Evolutionary conservation across 352 stramenopile species (phyloP).

Genomic region (Phytophthora aleatoria): DNA sequence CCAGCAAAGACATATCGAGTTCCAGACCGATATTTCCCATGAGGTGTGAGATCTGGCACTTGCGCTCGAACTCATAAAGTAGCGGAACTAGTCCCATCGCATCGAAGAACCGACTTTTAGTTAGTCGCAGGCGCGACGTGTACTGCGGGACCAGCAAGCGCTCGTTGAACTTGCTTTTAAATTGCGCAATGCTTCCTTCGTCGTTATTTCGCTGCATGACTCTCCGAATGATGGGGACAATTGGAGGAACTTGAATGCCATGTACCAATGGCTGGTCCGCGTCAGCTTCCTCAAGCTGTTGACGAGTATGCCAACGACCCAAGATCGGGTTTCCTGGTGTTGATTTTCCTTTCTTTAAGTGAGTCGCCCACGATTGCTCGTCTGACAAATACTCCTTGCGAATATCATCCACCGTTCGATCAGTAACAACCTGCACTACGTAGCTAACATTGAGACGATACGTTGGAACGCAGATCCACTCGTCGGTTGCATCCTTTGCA

Average conservation of each 20-base stretch:
- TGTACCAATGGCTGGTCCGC: conserved; percentile 66
- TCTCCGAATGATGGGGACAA: conserved; percentile 81
- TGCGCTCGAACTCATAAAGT: conserved; percentile 89
- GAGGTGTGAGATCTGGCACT: conserved; percentile 88
- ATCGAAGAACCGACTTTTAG: conserved; percentile 78
- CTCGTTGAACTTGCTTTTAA: conserved; percentile 78
- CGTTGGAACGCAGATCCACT: conserved; percentile 81
- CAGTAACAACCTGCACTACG: conserved; percentile 49
- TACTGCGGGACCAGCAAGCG: conserved; percentile 74
- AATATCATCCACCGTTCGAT: conserved; percentile 51
- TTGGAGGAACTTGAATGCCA: conserved; percentile 70
- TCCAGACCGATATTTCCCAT: conserved; percentile 81
- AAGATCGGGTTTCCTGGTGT: conserved; percentile 74
- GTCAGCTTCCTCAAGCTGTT: conserved; percentile 66
- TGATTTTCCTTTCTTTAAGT: conserved; percentile 73
- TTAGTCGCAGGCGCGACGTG: conserved; percentile 65
- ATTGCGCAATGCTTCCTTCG: conserved; percentile 59
- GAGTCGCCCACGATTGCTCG: conserved; percentile 48
- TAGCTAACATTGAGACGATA: conserved; percentile 77
- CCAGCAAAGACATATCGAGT: conserved; percentile 71
- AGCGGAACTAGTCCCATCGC: conserved; percentile 83
- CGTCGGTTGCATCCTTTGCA: conserved; percentile 24
- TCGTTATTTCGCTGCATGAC: conserved; percentile 83
- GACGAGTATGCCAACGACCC: conserved; percentile 72
- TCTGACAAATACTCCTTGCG: conserved; percentile 51